Evolutionary conservation across 352 stramenopile genomes (phyloP), one percentile per base, ranked within the genome.

Genomic region (Phytopythium cucurbitacearum): DNA sequence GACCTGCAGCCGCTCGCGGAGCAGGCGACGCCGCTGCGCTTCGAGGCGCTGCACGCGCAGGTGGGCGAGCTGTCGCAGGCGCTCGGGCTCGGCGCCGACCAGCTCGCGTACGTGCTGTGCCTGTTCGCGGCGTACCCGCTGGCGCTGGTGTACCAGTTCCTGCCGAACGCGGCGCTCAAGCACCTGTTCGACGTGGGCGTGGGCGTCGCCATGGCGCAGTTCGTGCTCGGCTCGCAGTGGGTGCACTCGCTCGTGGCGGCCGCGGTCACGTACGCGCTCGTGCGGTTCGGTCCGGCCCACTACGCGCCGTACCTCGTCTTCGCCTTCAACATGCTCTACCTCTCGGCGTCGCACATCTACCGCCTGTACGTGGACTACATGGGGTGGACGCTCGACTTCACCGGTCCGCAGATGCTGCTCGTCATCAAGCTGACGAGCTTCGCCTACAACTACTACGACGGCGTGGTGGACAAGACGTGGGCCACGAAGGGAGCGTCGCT

Each of bases 351-450:
- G 15, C 96, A 99, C 69, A 81, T 98, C 45, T 97, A 99, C 69
- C 93, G 95, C 59, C 66, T 98, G 39, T 97, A 96, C 53, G 89
- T 98, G 43, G 96, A 98, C 63, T 99, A 98, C 67, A 94, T 98
- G 79, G 85, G 85, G 62, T 94, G 79, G 79, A 92, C 53, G 15
- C 40, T 95, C 33, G 90, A 97, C 68, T 91, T 87, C 47, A 97
- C 87, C 0, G 89, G 68, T 2, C 63, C 80, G 13, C 88, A 97
- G 66, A 97, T 97, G 93, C 74, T 98, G 48, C 73, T 99, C 28
- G 91, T 97, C 35, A 98, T 98, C 75, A 99, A 99, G 68, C 81
- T 99, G 37, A 98, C 96, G 54, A 96, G 92, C 68, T 97, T 99
- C 61, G 95, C 91, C n/a, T 99, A 92, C 80, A 99, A 99, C 67